Base-by-base conservation (phyloP, 441 rosid species). In the Euphorbia schlechtendalii region DNA sequence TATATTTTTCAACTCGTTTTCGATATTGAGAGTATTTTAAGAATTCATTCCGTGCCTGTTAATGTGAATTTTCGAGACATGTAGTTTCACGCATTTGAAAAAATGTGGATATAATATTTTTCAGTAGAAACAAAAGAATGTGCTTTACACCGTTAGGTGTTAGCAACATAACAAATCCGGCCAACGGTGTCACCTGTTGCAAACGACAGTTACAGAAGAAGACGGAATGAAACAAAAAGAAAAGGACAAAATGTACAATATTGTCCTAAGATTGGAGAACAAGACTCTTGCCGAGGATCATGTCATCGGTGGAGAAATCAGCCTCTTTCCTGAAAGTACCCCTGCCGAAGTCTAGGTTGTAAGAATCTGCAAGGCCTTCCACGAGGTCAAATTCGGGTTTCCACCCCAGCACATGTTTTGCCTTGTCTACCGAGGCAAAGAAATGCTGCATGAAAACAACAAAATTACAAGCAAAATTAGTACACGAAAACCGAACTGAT, bases 311-410 rank as follows among this genome's bases (percentile, higher is more conserved):
- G 6, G 90, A 72, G 83, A 90, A 90, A 78, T 93, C 97, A 10
- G 99, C 95, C 69, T 80, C 99, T 76, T 93, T 93, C 68, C 99
- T 70, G 83, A 27, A 87, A 1, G 93, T 86, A 66, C 96, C 97
- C 20, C 88, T 78, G 34, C 96, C 97, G 17, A 93, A 93, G 70
- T 93, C 97, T 21, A 90, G 86, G 67, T 83, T 86, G 87, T 88
- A 93, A 25, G 96, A 90, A 77, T 93, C 96, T 38, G 93, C 61
- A 53, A 93, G 96, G 22, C 96, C 99, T 64, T 86, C 81, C 53
- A 93, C 97, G 40, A 88, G 84, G 76, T 77, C 83, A 41, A 84
- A 90, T 59, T 84, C 92, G 0, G 96, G 97, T 65, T 78, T 80
- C 90, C 77, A 81, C 48, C 99, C 93, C 0, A 90, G 79, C 4